A percentile compares a stretch with the other conserved stretches of the same genome.
Evolutionary conservation across 202 grass and related monocot species (phyloP).

Genomic region (Dendrocalamus latiflorus): DNA sequence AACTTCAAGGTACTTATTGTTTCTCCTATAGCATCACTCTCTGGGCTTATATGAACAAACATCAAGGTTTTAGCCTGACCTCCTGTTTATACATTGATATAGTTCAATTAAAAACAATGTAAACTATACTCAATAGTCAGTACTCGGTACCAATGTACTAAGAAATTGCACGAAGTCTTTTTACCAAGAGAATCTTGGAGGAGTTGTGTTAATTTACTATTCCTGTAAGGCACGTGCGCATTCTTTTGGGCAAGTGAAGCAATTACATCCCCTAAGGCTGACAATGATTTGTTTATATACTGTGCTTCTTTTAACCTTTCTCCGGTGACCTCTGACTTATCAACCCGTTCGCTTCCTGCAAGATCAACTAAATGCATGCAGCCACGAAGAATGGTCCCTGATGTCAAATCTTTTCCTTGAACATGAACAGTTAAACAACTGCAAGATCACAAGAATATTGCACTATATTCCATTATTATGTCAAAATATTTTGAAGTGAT

Average conservation of each 20-base stretch:
- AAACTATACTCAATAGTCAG: slow-evolving; percentile 2
- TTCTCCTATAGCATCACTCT: slow-evolving; percentile 87
- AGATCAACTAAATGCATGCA: slow-evolving; percentile 99
- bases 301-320: slow-evolving; percentile 98
- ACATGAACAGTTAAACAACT: slow-evolving; percentile 99
- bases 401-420: slow-evolving; percentile 93
- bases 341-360: slow-evolving; percentile 92
- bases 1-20: slow-evolving; percentile 98
- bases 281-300: slow-evolving; percentile 97
- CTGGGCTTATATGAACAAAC: slow-evolving; percentile 96
- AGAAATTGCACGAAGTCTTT: slow-evolving; percentile 17
- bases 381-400: slow-evolving; percentile 67
- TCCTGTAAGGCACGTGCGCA: slow-evolving; percentile 89
- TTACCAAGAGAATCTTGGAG: slow-evolving; percentile 99
- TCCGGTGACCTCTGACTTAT: slow-evolving; percentile 95
- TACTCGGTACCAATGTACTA: not conserved
- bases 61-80: slow-evolving; percentile 99
- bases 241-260: slow-evolving; percentile 89
- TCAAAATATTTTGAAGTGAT: slow-evolving; percentile 1
- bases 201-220: slow-evolving; percentile 98
- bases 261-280: slow-evolving; percentile 97
- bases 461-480: slow-evolving; percentile 29
- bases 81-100: slow-evolving; percentile 43
- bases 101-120: slow-evolving; percentile 4
- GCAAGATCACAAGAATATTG: slow-evolving; percentile 38